Evolutionary conservation across 2,329 filamentous ascomycete species (phyloP).

Genomic region (Aschersonia sp.): DNA sequence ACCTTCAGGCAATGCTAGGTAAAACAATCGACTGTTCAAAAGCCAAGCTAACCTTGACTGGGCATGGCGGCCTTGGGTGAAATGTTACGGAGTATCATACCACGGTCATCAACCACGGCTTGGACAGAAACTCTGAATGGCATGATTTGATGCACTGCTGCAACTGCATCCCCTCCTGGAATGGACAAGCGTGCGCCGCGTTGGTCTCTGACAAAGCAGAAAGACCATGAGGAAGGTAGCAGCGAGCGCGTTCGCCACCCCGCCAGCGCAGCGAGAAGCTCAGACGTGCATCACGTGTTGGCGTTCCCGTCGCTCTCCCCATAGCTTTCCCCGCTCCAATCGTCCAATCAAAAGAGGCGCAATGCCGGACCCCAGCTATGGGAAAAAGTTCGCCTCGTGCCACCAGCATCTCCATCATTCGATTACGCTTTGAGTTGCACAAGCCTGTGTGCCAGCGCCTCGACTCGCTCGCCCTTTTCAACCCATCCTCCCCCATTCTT

Average conservation of each 20-base stretch:
- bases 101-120: neutral
- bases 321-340: conserved; percentile 11
- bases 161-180: conserved; percentile 1
- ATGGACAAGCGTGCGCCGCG: neutral
- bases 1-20: no score
- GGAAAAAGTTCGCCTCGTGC: conserved; percentile 8
- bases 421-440: conserved; percentile 5
- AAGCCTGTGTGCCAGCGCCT: conserved; percentile 5
- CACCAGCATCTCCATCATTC: conserved; percentile 8
- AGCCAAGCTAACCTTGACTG: neutral
- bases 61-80: neutral
- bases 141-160: neutral
- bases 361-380: conserved; percentile 1
- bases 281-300: conserved; percentile 3
- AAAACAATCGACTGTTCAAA: no score
- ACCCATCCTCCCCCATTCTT: conserved; percentile 1
- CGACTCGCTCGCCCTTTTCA: neutral
- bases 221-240: no score
- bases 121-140: neutral
- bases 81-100: neutral
- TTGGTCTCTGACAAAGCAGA: no score
- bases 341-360: conserved; percentile 14
- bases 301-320: conserved; percentile 1
- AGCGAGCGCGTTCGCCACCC: neutral
- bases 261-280: neutral